Evolutionary conservation across 257 asterid species (phyloP).

Genomic region (Nicotiana obtusifolia): DNA sequence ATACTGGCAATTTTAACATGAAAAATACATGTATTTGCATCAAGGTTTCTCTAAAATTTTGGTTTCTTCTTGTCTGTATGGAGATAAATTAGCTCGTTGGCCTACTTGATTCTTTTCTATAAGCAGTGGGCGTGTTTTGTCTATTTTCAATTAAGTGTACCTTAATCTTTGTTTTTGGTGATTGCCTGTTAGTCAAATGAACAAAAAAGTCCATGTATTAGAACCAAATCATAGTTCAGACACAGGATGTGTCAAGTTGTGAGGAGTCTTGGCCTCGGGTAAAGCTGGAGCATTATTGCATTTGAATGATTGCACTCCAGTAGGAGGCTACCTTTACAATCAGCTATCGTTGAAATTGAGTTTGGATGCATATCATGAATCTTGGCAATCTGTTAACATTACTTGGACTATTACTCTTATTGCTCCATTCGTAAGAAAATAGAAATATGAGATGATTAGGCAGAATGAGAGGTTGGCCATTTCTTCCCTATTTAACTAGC

Average conservation of each 20-base stretch:
- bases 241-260: background rate
- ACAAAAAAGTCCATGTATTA: background rate
- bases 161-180: background rate
- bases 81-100: background rate
- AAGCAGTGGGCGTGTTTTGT: background rate
- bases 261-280: background rate
- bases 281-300: background rate
- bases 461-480: too few species aligned
- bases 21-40: background rate
- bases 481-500: too few species aligned
- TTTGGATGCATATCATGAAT: background rate
- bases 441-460: background rate
- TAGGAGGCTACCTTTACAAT: too few species aligned
- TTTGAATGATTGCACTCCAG: background rate
- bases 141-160: background rate
- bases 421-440: background rate
- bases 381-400: background rate
- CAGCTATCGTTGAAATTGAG: background rate
- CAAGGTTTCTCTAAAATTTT: background rate
- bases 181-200: background rate
- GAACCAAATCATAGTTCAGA: background rate
- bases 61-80: background rate
- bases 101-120: background rate
- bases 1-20: conserved; percentile 9
- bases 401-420: background rate